phyloP scores from a whole-genome alignment of 148 eudicot species.

The Oxyria digyna region DNA sequence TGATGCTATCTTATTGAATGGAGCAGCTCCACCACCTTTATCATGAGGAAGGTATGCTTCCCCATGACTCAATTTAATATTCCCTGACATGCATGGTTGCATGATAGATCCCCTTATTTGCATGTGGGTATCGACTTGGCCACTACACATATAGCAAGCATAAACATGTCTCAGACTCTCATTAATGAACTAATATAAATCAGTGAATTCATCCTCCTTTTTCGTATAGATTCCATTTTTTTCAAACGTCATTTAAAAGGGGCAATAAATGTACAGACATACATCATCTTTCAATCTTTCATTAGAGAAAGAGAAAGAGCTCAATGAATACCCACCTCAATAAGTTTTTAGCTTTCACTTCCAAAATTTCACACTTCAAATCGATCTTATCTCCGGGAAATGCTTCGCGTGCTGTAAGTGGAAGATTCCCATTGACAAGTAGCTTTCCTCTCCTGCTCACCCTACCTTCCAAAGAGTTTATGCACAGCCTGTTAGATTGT shows the following conservation, averaged over 20 bases:
- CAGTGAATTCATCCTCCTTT: not conserved
- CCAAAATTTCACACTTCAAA: slow-evolving; percentile 86
- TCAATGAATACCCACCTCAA: slow-evolving; percentile 40
- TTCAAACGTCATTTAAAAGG: not conserved
- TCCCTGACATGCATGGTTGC: slow-evolving; percentile 96
- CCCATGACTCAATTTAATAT: slow-evolving; percentile 85
- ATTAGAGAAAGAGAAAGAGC: not conserved
- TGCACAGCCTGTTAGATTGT: slow-evolving; percentile 78
- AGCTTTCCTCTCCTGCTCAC: slow-evolving; percentile 93
- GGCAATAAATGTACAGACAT: no score
- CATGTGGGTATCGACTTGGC: slow-evolving; percentile 94
- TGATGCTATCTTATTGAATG: slow-evolving; percentile 52
- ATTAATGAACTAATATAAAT: not conserved
- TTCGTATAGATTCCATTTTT: no score
- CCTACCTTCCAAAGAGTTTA: slow-evolving; percentile 81
- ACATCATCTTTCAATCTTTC: no score
- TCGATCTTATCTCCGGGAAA: slow-evolving; percentile 87
- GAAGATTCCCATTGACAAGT: slow-evolving; percentile 77
- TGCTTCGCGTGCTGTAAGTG: slow-evolving; percentile 66
- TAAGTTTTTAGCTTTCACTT: slow-evolving; percentile 84
- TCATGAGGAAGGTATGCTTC: slow-evolving; percentile 98
- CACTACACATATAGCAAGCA: slow-evolving; percentile 30
- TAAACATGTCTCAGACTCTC: not conserved
- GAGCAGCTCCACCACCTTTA: slow-evolving; percentile 88
- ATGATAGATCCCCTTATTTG: slow-evolving; percentile 86